Base-by-base conservation (phyloP, 2,329 filamentous ascomycete genomes). In the Chaetothyriales sp. region DNA sequence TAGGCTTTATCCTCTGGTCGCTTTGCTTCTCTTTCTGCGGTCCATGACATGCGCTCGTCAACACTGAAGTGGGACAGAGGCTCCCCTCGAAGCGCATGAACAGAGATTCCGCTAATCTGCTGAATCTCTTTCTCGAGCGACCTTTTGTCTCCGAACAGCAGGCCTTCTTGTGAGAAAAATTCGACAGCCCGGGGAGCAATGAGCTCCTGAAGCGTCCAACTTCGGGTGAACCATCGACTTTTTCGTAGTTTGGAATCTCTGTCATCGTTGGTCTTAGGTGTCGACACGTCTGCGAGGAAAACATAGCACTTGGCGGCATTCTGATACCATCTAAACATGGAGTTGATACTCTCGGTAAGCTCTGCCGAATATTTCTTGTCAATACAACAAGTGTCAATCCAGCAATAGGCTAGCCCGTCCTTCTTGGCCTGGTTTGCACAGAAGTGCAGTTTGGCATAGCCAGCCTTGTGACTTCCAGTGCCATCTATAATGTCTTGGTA, bases 1-100 rank as follows among this genome's bases (percentile, higher is more conserved):
- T 73, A 73, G 0, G 68, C 68, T 12, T 63, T 62, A 42, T 73
- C 72, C 44, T 73, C 70, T 0, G 48, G 3, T 2, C 62, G 49
- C 0, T 59, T 63, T 0, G 69, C 71, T 2, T 59, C 50, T 15
- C 63, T 62, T 15, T 50, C 55, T 9, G 64, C 65, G 25, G 62
- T 66, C 67, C 64, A 72, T 10, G 62, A 66, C 68, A 70, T 68
- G 19, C 59, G 59, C 43, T 61, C 49, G 3, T 28, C 49, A 51
- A 47, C 44, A 25, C 45, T 48, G 36, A 53, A 51, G n/a, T 2
- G 18, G 12, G 44, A 39, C 9, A 54, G 51, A 20, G 44, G 18
- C 18, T 43, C 18, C 42, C 53, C 52, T 43, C 22, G 47, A 7
- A 55, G 32, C 25, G 47, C 53, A 2, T 39, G 42, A 8, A 44